These are phyloP conservation scores for Tricholoma hemisulphureum DNA, from an alignment of 768 basidiomycete species.

Conservation along the genomic window DNA sequence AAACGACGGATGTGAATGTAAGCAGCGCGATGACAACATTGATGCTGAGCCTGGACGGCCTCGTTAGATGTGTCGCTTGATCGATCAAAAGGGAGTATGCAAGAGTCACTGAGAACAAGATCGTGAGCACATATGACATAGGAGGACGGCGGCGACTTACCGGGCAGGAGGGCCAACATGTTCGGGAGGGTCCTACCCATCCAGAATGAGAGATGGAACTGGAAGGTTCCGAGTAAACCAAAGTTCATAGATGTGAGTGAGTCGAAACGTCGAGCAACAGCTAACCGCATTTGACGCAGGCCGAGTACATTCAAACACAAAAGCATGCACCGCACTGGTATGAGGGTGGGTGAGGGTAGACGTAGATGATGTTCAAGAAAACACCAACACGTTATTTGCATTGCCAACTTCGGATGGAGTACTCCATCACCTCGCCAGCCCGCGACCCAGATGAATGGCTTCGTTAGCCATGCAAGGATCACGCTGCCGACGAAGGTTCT, in stretches of 20 bases:
- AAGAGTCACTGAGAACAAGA: slow-evolving; percentile 50
- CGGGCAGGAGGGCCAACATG: slow-evolving; percentile 82
- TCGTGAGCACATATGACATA: not conserved
- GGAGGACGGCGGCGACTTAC: too few relatives aligned
- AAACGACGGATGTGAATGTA: slow-evolving; percentile 63
- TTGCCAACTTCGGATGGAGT: slow-evolving; percentile 68
- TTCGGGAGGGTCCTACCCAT: slow-evolving; percentile 93
- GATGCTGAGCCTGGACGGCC: slow-evolving; percentile 34
- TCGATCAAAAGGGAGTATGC: slow-evolving; percentile 50
- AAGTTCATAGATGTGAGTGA: slow-evolving; percentile 55
- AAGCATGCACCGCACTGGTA: slow-evolving; percentile 39
- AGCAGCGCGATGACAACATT: slow-evolving; percentile 55
- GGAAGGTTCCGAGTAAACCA: slow-evolving; percentile 67
- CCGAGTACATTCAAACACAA: slow-evolving; percentile 47
- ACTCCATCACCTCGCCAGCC: slow-evolving; percentile 40
- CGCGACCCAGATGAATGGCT: slow-evolving; percentile 47
- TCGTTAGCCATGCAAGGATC: slow-evolving; percentile 57
- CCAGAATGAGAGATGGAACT: slow-evolving; percentile 94
- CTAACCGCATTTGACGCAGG: slow-evolving; percentile 62
- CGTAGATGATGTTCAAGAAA: not conserved
- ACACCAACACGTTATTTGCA: slow-evolving; percentile 52
- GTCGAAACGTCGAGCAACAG: slow-evolving; percentile 66
- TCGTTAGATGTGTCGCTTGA: slow-evolving; percentile 37
- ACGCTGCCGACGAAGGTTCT: slow-evolving; percentile 82
- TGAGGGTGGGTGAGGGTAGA: slow-evolving; percentile 45